A percentile compares a stretch with the other conserved stretches of the same genome.
phyloP scores from a whole-genome alignment of 805 yeast species.

The Vanderwaltozyma verrucispora region DNA sequence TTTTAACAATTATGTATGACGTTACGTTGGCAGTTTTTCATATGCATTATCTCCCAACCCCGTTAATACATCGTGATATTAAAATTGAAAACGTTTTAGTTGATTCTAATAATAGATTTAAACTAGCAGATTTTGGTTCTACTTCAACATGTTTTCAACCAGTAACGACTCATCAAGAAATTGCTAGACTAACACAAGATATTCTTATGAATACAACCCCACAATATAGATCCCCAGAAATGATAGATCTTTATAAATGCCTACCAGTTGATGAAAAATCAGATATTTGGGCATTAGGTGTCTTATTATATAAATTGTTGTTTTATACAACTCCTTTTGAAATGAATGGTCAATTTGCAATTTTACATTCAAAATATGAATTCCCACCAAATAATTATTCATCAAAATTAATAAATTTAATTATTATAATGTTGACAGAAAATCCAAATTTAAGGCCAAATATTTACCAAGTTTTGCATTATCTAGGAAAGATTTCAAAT shows the following conservation, averaged over 20 bases:
- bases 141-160: slow-evolving; percentile 45
- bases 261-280: slow-evolving; percentile 84
- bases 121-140: slow-evolving; percentile 91
- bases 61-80: slow-evolving; percentile 83
- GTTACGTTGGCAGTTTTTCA: slow-evolving; percentile 70
- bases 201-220: slow-evolving; percentile 89
- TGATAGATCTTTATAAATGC: slow-evolving; percentile 81
- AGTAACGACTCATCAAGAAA: slow-evolving; percentile 68
- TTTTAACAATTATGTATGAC: slow-evolving; percentile 75
- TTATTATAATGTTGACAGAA: slow-evolving; percentile 72
- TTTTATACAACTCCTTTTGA: slow-evolving; percentile 95
- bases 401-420: slow-evolving; percentile 62
- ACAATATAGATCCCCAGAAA: slow-evolving; percentile 92
- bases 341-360: slow-evolving; percentile 70
- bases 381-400: slow-evolving; percentile 72
- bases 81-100: slow-evolving; percentile 92
- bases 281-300: slow-evolving; percentile 96
- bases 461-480: slow-evolving; percentile 65
- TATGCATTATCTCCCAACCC: slow-evolving; percentile 68
- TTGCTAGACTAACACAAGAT: slow-evolving; percentile 71
- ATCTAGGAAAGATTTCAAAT: slow-evolving; percentile 51
- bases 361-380: slow-evolving; percentile 72
- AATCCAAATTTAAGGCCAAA: slow-evolving; percentile 81
- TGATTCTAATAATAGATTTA: slow-evolving; percentile 57
- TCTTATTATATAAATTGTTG: slow-evolving; percentile 80